Evolutionary conservation across 305 asterid genomes (phyloP).

Genomic region (Solanum hybrid): DNA sequence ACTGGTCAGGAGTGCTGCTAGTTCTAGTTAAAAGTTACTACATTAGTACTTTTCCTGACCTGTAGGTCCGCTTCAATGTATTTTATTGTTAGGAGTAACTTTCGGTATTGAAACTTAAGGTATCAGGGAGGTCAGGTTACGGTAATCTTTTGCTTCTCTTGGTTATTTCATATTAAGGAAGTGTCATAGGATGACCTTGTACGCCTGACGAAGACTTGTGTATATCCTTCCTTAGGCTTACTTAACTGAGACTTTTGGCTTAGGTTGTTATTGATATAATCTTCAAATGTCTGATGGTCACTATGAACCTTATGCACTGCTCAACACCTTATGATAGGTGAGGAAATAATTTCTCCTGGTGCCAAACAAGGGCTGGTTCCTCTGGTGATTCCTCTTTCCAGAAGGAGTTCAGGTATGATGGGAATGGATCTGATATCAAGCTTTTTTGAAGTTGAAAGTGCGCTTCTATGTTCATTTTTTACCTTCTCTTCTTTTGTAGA

Average conservation of each 20-base stretch:
- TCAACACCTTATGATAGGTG: constrained; percentile 39
- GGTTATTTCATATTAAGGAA: neutral
- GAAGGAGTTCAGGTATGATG: constrained; percentile 49
- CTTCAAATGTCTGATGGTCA: neutral
- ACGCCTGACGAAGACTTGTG: neutral
- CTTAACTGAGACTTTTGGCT: neutral
- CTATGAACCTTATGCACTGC: neutral
- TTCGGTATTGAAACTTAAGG: neutral
- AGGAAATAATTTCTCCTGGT: constrained; percentile 72
- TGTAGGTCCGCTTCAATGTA: neutral
- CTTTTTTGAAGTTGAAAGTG: neutral
- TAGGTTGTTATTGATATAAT: neutral
- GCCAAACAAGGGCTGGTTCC: constrained; percentile 87
- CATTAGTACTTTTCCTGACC: neutral
- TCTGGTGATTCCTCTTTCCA: constrained; percentile 75
- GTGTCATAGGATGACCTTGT: neutral
- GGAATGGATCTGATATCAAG: constrained; percentile 1
- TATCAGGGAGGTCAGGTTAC: neutral
- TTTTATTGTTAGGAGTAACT: neutral
- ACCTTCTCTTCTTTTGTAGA: constrained; percentile 34
- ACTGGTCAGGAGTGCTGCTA: neutral
- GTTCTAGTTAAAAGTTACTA: neutral
- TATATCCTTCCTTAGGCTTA: neutral
- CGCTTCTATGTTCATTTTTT: neutral
- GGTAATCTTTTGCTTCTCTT: neutral